Base-by-base conservation (phyloP, 306 rosid species). In the Sesbania bispinosa region DNA sequence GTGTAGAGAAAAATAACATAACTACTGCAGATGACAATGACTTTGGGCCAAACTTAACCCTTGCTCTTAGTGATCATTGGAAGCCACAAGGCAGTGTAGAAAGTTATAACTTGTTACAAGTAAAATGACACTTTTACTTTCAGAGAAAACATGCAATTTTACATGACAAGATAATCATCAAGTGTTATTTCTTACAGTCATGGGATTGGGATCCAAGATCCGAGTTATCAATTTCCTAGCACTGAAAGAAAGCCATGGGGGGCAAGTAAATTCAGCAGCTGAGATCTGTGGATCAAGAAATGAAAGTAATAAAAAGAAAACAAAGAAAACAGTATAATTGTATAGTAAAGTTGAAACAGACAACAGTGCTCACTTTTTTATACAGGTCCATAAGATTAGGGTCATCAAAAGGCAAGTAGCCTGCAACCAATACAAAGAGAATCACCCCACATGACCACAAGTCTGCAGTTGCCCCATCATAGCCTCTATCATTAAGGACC, bases 371-470 rank as follows among this genome's bases (percentile, higher is more conserved):
- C 76, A 89, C 99, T 75, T 91, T 94, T 86, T 86, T 89, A 77
- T 94, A 94, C 70, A 94, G 89, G 83, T 60, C 85, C 77, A 91
- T 82, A 74, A 94, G 85, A 91, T 91, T 94, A 64, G 96, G 72
- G 57, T 94, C 99, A 65, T 94, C 97, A 24, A 94, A 94, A 57
- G 99, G 99, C 91, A 94, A 83, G 92, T 94, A 94, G 80, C 99
- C 99, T 52, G 99, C 99, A 73, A 94, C 89, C 83, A 94, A 82
- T 76, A 94, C 99, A 80, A 91, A 94, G 77, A 94, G 97, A 79
- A 94, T 94, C 81, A 94, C 99, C 71, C 99, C 99, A 75, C 99
- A 91, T 27, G 99, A 94, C 99, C 99, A 94, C 84, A 94, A 82
- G 79, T 94, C 99, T 4, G 97, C 97, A 29, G 91, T 89, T 73